Conservation (phyloP, 192 early-diverging fungal genomes). For the Kickxella alabastrina region DNA sequence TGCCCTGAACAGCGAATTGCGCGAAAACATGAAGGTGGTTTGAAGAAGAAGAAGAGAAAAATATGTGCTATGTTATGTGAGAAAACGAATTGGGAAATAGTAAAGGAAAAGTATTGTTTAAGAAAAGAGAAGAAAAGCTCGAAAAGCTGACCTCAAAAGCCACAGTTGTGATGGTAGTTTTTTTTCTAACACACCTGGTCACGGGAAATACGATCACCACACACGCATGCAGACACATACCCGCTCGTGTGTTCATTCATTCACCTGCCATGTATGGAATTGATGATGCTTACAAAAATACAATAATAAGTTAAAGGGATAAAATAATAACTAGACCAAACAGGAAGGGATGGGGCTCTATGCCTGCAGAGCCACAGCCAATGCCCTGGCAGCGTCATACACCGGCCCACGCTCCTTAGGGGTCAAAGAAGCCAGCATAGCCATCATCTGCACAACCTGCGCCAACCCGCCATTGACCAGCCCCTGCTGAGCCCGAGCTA, state of each 20-base stretch:
- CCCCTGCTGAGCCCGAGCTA: background rate
- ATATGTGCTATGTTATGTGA: conserved; percentile 8
- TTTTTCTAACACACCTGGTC: background rate
- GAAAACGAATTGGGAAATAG: background rate
- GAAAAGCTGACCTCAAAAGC: no score
- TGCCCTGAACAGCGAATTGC: conserved; percentile 1
- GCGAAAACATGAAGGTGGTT: no score
- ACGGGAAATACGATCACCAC: background rate
- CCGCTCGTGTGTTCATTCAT: no score
- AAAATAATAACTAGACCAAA: no score
- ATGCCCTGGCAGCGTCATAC: conserved; percentile 20
- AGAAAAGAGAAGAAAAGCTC: conserved; percentile 2
- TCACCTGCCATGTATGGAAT: no score
- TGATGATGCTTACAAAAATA: no score
- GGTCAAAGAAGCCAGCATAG: conserved; percentile 26
- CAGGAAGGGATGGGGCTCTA: no score
- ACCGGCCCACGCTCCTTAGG: conserved; percentile 33
- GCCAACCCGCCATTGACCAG: background rate
- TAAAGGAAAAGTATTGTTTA: background rate
- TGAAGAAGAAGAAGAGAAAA: no score
- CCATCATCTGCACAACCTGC: conserved; percentile 27
- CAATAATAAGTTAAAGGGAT: no score
- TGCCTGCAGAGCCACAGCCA: conserved; percentile 18
- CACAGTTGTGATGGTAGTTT: background rate
- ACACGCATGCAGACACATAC: no score